Conservation (phyloP, 2,329 filamentous ascomycete genomes). For the Pezicula neosporulosa region DNA sequence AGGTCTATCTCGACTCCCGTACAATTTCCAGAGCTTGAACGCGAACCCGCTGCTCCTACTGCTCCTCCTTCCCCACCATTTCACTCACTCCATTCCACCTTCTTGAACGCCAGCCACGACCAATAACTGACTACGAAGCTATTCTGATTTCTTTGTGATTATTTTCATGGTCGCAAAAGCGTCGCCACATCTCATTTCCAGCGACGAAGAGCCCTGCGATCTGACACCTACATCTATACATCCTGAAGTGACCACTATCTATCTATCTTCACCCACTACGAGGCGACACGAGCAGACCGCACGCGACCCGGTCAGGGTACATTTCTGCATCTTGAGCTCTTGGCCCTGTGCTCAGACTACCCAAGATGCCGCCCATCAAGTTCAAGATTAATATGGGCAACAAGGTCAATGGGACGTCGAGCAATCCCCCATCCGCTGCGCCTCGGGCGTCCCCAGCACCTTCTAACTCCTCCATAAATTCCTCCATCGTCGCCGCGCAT, state of each 20-base stretch:
- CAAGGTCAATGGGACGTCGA: conserved; percentile 6
- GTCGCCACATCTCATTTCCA: no score
- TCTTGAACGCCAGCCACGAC: neutral
- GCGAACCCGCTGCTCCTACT: no score
- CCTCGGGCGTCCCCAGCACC: conserved; percentile 1
- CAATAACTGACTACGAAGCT: no score
- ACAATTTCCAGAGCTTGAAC: neutral
- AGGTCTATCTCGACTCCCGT: neutral
- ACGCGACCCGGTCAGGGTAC: no score
- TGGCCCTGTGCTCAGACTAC: neutral
- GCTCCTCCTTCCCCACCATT: neutral
- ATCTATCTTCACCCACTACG: no score
- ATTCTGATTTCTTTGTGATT: no score
- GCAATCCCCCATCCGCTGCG: conserved; percentile 15
- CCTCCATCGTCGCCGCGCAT: conserved; percentile 6
- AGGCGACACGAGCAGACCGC: no score
- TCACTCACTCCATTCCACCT: neutral
- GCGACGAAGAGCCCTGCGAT: no score
- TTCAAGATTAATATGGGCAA: conserved; percentile 21
- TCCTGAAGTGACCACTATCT: no score
- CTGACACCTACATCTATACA: no score
- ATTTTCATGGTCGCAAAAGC: no score
- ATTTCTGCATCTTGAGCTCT: neutral
- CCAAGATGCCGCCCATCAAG: conserved; percentile 23
- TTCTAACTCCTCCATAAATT: neutral